Conservation (phyloP, 2,329 filamentous ascomycete genomes). For the Bipolaris zeicola region DNA sequence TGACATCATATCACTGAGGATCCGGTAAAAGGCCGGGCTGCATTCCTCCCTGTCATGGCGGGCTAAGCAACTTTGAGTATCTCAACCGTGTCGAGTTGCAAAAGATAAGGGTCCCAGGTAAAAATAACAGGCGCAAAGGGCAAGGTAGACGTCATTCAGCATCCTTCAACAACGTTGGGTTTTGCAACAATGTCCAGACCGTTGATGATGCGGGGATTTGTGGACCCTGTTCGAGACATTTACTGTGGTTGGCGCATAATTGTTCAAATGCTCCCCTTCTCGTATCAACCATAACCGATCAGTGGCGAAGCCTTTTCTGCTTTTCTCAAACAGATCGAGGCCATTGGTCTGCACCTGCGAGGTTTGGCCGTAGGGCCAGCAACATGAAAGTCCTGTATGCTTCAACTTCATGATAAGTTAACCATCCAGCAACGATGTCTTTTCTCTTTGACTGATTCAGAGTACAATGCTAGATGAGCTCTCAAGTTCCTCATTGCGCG, state of each 20-base stretch:
- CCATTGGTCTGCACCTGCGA: no score
- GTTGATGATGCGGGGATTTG: not conserved
- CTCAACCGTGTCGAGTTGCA: not conserved
- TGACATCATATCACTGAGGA: not conserved
- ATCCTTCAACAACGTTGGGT: not conserved
- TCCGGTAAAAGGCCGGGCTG: constrained; percentile 1
- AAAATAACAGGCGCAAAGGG: not conserved
- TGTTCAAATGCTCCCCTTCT: no score
- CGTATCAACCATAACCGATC: no score
- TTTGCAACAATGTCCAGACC: not conserved
- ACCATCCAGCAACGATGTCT: no score
- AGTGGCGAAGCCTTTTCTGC: no score
- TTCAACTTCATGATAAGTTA: no score
- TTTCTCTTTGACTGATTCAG: no score
- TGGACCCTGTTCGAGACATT: not conserved
- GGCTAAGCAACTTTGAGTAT: constrained; percentile 1
- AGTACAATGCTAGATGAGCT: no score
- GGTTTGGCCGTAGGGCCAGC: no score
- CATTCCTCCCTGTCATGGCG: not conserved
- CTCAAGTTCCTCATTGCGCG: no score
- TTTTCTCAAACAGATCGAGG: no score
- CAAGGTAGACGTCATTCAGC: not conserved
- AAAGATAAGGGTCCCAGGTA: not conserved
- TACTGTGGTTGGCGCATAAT: not conserved
- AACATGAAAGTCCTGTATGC: no score